Evolutionary conservation across 768 basidiomycete species (phyloP).

Genomic region (Suillus clintonianus): DNA sequence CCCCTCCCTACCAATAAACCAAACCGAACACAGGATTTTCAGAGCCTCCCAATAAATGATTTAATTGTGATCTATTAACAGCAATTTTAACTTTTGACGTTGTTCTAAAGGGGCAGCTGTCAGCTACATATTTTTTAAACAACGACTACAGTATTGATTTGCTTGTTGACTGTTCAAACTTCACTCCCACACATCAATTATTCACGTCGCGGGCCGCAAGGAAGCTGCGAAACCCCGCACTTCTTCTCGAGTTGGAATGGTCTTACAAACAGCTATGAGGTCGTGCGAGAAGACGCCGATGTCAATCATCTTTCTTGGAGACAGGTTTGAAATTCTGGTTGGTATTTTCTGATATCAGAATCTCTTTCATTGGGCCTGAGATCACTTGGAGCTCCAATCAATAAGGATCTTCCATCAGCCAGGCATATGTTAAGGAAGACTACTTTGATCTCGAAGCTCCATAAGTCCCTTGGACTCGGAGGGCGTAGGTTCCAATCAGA

Average conservation of each 20-base stretch:
- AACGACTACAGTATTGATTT: neutral
- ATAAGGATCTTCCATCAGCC: neutral
- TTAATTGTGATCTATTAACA: conserved; percentile 3
- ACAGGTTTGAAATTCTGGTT: neutral
- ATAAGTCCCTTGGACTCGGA: too few species aligned
- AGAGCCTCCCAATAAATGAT: neutral
- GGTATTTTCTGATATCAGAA: neutral
- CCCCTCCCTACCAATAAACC: neutral
- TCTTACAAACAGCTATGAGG: neutral
- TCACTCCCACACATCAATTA: neutral
- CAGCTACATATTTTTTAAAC: neutral
- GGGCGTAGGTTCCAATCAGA: neutral
- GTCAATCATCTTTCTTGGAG: neutral
- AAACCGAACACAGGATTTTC: neutral
- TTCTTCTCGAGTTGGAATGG: neutral
- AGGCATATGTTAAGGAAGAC: neutral
- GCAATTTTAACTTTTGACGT: conserved; percentile 13
- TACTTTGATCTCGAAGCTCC: neutral
- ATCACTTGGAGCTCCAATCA: neutral
- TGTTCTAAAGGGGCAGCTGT: conserved; percentile 5
- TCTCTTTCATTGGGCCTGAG: neutral
- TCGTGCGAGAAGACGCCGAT: neutral
- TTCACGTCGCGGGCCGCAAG: neutral
- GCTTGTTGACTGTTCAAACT: neutral
- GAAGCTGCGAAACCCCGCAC: neutral